Evolutionary conservation across 768 basidiomycete species (phyloP), one percentile per base, ranked within the genome.

Genomic region (Suillus subluteus): DNA sequence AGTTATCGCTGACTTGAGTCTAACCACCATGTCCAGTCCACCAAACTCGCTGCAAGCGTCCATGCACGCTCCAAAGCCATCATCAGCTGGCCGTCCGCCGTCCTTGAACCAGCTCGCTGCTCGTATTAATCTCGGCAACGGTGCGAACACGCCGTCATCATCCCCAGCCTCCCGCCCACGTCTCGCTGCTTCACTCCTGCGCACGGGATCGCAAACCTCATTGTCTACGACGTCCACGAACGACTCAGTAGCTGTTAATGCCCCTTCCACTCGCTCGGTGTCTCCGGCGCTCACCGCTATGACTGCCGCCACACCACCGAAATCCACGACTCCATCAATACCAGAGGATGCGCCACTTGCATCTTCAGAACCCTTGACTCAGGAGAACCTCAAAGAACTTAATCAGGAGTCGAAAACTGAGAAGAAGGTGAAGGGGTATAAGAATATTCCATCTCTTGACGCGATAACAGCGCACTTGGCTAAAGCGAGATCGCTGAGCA

Each of bases 381-480:
- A 82, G 4, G 91, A 93, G 72, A 86, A 82, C 62, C 81, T 93
- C 41, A 86, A 89, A 65, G 83, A 87, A 75, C 83, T 88, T 12
- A 85, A 91, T 69, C 81, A 86, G 69, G 88, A 89, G 76, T 85
- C 80, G 0, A 72, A 3, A 23, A 52, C 40, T 37, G 79, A 79
- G 75, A 78, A 75, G 69, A 85, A 82, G 76, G 72, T 80, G 64
- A 78, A 79, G 44, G 93, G 93, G 30, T 95, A 93, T 79, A 95
- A 94, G 88, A 94, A 94, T 73, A 91, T 95, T 54, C 94, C 94
- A 16, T 88, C 86, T 68, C 85, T 95, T 63, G 92, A 94, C 73
- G 91, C 91, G 37, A 95, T 95, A 80, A 91, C 93, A 1, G 90
- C 90, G 40, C 87, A 91, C 44, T 79, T 94, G 66, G 91, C 88